Evolutionary conservation across 768 basidiomycete species (phyloP).

Genomic region (Tricholoma furcatifolium): DNA sequence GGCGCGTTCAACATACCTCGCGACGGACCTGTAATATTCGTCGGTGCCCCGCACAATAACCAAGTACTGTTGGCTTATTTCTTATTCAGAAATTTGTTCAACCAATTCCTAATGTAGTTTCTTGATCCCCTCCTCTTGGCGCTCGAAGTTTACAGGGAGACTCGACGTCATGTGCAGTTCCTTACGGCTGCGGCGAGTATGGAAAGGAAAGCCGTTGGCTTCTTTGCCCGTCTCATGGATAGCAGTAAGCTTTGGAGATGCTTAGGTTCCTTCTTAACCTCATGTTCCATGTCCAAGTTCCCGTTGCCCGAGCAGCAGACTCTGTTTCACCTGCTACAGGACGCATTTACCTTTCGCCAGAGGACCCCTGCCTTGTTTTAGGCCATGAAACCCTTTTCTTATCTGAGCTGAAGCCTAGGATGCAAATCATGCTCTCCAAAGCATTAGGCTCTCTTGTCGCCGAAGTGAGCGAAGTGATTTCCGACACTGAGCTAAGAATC

Average conservation of each 20-base stretch:
- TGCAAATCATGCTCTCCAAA: conserved; percentile 88
- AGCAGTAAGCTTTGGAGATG: conserved; percentile 59
- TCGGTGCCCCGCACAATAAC: conserved; percentile 90
- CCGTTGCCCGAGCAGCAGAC: conserved; percentile 91
- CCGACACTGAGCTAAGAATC: conserved; percentile 80
- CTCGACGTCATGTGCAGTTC: conserved; percentile 78
- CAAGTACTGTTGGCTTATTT: conserved; percentile 48
- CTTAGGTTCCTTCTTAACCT: not conserved
- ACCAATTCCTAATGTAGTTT: conserved; percentile 54
- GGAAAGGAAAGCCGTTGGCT: conserved; percentile 75
- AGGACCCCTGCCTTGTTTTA: conserved; percentile 78
- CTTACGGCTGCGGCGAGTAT: conserved; percentile 89
- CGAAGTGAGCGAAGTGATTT: conserved; percentile 85
- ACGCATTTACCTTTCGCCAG: conserved; percentile 61
- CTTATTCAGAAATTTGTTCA: conserved; percentile 7
- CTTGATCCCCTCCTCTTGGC: conserved; percentile 86
- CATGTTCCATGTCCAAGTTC: conserved; percentile 52
- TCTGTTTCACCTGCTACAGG: conserved; percentile 76
- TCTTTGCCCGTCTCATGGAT: conserved; percentile 79
- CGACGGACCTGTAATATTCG: conserved; percentile 90
- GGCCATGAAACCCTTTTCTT: conserved; percentile 83
- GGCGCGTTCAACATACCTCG: conserved; percentile 93
- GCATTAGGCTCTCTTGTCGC: conserved; percentile 72
- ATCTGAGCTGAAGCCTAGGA: conserved; percentile 68
- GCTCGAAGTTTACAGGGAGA: conserved; percentile 84